A percentile compares a stretch with the other conserved stretches of the same genome.
Conservation (phyloP, 768 basidiomycete genomes). For the Coprinellus micaceus region DNA sequence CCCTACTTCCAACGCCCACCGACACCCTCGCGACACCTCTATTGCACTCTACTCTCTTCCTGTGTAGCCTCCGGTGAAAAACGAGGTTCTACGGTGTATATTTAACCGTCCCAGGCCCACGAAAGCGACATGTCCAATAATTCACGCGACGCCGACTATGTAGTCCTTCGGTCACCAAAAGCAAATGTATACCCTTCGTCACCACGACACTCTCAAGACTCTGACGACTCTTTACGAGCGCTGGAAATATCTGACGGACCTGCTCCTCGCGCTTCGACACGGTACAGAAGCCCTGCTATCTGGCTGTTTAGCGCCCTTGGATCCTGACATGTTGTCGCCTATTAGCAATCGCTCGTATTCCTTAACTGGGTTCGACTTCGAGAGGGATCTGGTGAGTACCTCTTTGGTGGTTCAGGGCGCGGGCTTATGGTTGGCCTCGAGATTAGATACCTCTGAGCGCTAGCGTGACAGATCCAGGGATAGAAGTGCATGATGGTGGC, state of each 20-base stretch:
- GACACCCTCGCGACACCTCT: too few species aligned
- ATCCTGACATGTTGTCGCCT: background rate
- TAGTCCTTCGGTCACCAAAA: constrained; percentile 41
- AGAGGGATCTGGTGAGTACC: constrained; percentile 50
- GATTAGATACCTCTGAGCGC: constrained; percentile 62
- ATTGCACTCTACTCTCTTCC: too few species aligned
- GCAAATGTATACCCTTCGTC: constrained; percentile 35
- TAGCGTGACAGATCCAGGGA: constrained; percentile 70
- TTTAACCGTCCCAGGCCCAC: too few species aligned
- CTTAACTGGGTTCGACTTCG: constrained; percentile 73
- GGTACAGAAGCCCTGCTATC: constrained; percentile 31
- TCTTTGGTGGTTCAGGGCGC: too few species aligned
- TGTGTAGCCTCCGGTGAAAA: too few species aligned
- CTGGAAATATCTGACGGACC: constrained; percentile 75
- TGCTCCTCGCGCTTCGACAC: constrained; percentile 22
- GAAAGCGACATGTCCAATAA: constrained; percentile 33
- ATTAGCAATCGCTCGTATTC: constrained; percentile 59
- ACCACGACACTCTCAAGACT: constrained; percentile 52
- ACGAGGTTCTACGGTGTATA: too few species aligned
- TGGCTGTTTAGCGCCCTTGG: background rate
- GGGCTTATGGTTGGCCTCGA: too few species aligned
- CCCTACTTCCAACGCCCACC: too few species aligned
- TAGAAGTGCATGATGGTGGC: constrained; percentile 38
- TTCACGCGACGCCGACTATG: constrained; percentile 37
- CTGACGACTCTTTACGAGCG: constrained; percentile 71